A percentile compares a stretch with the other conserved stretches of the same genome.
Conservation (phyloP, 1,139 yeast genomes). For the Kodamaea plutei region DNA sequence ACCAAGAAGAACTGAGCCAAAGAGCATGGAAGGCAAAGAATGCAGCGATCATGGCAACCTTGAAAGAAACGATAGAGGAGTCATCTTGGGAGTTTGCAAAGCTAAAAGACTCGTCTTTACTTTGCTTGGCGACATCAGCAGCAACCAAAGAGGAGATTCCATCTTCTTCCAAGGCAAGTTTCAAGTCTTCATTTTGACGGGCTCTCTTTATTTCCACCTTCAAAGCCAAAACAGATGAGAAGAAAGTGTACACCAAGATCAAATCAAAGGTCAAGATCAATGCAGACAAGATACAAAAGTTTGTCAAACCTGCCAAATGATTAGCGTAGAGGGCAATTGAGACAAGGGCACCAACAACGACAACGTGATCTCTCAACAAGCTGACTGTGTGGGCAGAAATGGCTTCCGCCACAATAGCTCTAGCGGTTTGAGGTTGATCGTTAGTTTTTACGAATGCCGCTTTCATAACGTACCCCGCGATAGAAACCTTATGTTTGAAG, state of each 20-base stretch:
- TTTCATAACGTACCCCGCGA: slow-evolving; percentile 38
- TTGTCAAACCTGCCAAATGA: slow-evolving; percentile 70
- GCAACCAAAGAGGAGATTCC: slow-evolving; percentile 78
- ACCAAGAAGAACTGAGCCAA: slow-evolving; percentile 73
- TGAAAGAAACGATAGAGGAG: slow-evolving; percentile 53
- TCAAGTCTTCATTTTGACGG: slow-evolving; percentile 76
- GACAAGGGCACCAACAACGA: slow-evolving; percentile 70
- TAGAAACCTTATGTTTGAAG: slow-evolving; percentile 78
- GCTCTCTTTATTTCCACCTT: slow-evolving; percentile 89
- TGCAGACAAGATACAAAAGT: slow-evolving; percentile 77
- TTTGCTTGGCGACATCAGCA: slow-evolving; percentile 45
- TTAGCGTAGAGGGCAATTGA: slow-evolving; percentile 68
- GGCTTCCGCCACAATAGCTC: slow-evolving; percentile 52
- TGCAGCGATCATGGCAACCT: slow-evolving; percentile 61
- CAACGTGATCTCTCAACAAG: slow-evolving; percentile 72
- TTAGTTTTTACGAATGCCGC: slow-evolving; percentile 43
- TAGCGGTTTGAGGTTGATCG: slow-evolving; percentile 34
- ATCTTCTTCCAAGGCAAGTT: slow-evolving; percentile 87
- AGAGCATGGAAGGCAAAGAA: slow-evolving; percentile 73
- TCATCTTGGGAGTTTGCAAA: slow-evolving; percentile 11
- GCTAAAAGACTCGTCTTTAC: slow-evolving; percentile 45
- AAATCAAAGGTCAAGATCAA: slow-evolving; percentile 72
- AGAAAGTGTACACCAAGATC: slow-evolving; percentile 75
- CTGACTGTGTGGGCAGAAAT: slow-evolving; percentile 64
- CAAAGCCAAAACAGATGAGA: slow-evolving; percentile 78